Base-by-base conservation (phyloP, 352 stramenopile species). In the Pythium phragmiticola region DNA sequence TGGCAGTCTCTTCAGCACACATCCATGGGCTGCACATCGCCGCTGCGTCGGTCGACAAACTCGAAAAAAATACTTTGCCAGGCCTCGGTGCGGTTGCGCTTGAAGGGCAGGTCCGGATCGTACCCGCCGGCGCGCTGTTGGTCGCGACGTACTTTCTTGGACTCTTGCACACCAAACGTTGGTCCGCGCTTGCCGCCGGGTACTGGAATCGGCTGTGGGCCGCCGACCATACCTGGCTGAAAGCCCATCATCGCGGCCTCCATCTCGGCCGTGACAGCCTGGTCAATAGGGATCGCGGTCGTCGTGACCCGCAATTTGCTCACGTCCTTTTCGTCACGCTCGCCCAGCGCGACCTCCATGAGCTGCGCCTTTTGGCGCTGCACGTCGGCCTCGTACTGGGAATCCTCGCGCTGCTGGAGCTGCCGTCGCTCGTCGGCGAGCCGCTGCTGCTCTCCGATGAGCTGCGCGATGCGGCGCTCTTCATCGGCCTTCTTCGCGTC, bases 211-310 rank as follows among this genome's bases (percentile, higher is more conserved):
- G 86, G 86, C 67, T 95, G 86, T 17, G 86, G 82, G 0, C 84
- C 86, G 9, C 82, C 84, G 58, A 89, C 66, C 4, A 86, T 74
- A 11, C 86, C 84, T 3, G 85, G 85, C 63, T 93, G 84, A 63
- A 94, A 93, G 7, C 86, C 86, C 79, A 95, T 91, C 86, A 95
- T 95, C 5, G 86, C 86, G 0, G 86, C 86, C 61, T 95, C 86
- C 86, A 95, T 95, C 62, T 95, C 86, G 13, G 86, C 86, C 2
- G 82, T 92, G n/a, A 95, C 79, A 2, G 86, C 76, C 67, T 95
- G 86, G 57, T 95, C 86, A 59, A 95, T 95, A 4, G 86, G 86
- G 56, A 93, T 80, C 11, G 84, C 84, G 0, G 86, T 95, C 21
- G 86, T 95, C 3, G 86, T 92, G 5, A 76, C 77, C 17, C 82